Evolutionary conservation across 352 stramenopile species (phyloP), one percentile per base, ranked within the genome.

Genomic region (Globisporangium spiculum): DNA sequence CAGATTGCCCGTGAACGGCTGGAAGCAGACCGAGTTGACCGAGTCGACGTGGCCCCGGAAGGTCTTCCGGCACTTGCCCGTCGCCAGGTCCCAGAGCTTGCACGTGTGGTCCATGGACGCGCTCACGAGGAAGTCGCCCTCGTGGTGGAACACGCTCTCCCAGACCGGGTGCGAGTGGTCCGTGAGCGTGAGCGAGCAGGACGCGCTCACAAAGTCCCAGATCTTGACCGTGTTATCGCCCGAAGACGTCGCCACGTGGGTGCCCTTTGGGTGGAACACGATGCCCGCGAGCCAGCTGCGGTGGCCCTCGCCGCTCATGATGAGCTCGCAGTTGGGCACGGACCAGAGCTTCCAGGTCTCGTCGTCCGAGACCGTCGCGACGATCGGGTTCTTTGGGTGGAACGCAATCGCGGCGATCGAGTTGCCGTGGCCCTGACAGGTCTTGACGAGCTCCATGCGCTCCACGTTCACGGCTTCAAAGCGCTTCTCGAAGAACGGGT

Each of bases 291-390:
- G 77, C 95, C 95, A 98, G 62, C 89, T 91, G 14, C 81, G 82
- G 72, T 98, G 95, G 16, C 95, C 92, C 74, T 98, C 92, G 65
- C 95, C 94, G 60, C 90, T 97, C 96, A 98, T 98, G 70, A 98
- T 93, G 50, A 98, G 87, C 72, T 98, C 93, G 58, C 90, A 92
- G 56, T 92, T 86, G 16, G 94, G 93, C 16, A 98, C 78, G 18
- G 84, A 97, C 96, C 95, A 98, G 58, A 98, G 78, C 73, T 98
- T 98, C 94, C 94, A 98, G 38, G 92, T 98, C 73, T 96, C 81
- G 74, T 98, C 96, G 74, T 98, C 94, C 55, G 88, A 97, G 22
- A 94, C 93, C 4, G 90, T 98, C 22, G 95, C 92, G n/a, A 98
- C 55, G 34, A 97, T 89, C 18, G 89, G 81, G 62, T 98, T 98